These are phyloP conservation scores for Coemansia sp. DNA, from an alignment of 192 early-diverging fungal genomes.

Conservation along the genomic window DNA sequence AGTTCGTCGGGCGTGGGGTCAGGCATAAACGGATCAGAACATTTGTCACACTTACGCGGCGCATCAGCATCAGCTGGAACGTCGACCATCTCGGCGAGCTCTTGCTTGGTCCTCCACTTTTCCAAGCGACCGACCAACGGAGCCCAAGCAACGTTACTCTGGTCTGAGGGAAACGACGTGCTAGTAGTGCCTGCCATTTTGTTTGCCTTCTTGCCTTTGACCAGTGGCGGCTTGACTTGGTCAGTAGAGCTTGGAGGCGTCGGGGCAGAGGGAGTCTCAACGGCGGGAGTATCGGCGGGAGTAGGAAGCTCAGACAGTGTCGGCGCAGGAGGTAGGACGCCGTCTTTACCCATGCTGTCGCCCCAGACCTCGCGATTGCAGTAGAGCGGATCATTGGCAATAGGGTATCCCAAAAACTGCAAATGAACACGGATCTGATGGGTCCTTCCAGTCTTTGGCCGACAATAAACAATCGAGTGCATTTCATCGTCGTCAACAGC, in stretches of 20 bases:
- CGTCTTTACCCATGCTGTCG: conserved; percentile 59
- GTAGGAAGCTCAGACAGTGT: background rate
- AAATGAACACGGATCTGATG: conserved; percentile 98
- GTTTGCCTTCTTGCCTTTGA: background rate
- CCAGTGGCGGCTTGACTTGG: background rate
- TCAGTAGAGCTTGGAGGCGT: background rate
- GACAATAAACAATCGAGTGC: conserved; percentile 78
- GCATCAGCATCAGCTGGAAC: conserved; percentile 23
- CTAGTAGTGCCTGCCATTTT: conserved; percentile 32
- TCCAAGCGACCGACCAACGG: conserved; percentile 40
- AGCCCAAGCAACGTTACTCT: conserved; percentile 22
- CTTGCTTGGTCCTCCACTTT: conserved; percentile 41
- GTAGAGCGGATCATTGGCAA: conserved; percentile 96
- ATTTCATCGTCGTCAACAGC: conserved; percentile 60
- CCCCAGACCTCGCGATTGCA: conserved; percentile 77
- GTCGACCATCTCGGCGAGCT: conserved; percentile 22
- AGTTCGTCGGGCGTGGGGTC: conserved; percentile 81
- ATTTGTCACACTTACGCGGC: conserved; percentile 63
- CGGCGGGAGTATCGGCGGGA: background rate
- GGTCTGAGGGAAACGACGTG: background rate
- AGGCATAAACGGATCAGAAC: conserved; percentile 56
- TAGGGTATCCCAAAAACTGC: conserved; percentile 90
- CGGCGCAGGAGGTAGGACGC: conserved; percentile 15
- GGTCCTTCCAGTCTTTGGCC: conserved; percentile 90
- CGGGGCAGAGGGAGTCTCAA: background rate